A percentile compares a stretch with the other conserved stretches of the same genome.
Evolutionary conservation across 768 basidiomycete species (phyloP).

Genomic region (Suillus bovinus): DNA sequence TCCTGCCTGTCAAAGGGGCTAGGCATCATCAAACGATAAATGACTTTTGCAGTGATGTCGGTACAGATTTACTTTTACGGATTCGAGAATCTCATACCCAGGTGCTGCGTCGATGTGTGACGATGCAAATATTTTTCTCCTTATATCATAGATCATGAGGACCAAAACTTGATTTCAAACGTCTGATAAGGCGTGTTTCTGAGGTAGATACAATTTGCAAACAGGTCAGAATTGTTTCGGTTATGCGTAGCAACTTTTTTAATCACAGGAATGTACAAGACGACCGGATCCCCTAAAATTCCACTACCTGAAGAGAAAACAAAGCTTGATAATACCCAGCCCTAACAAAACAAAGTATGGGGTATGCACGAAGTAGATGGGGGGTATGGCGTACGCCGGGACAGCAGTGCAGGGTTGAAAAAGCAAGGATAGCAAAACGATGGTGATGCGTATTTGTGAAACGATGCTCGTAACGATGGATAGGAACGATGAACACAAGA

Average conservation of each 20-base stretch:
- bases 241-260: not conserved
- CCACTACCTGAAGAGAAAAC: not conserved
- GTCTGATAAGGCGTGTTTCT: not conserved
- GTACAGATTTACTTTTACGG: not conserved
- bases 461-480: too few species aligned
- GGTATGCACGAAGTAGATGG: not conserved
- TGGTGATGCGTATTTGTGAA: not conserved
- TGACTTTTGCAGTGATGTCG: not conserved
- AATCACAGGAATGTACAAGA: not conserved
- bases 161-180: not conserved
- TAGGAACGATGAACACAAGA: constrained; percentile 1
- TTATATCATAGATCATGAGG: not conserved
- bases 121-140: not conserved
- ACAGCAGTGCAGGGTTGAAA: not conserved
- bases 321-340: not conserved
- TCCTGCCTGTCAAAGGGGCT: too few species aligned
- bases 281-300: not conserved
- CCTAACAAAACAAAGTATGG: not conserved
- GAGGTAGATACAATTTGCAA: not conserved
- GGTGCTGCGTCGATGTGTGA: not conserved
- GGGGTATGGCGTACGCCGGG: not conserved
- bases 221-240: not conserved
- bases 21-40: not conserved
- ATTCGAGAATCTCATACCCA: not conserved
- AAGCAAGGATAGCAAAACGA: not conserved